phyloP scores from a whole-genome alignment of 306 rosid genomes.

The Quercus dentata region DNA sequence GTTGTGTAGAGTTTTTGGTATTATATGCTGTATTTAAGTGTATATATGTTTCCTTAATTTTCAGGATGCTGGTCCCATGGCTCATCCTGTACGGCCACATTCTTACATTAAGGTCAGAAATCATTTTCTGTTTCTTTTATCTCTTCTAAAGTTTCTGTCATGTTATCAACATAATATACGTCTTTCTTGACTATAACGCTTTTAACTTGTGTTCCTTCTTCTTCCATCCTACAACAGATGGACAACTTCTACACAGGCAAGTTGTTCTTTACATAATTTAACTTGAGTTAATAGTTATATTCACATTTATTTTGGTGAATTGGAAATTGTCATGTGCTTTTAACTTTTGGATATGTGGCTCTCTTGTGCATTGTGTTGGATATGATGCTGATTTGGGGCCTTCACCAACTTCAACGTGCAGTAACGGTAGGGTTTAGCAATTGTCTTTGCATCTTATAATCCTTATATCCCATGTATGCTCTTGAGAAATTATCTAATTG shows the following conservation, averaged over 20 bases:
- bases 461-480: conserved; percentile 4
- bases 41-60: conserved; percentile 26
- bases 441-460: conserved; percentile 3
- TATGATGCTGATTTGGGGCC: conserved; percentile 41
- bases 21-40: not conserved
- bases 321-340: conserved; percentile 19
- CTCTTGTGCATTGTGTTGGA: conserved; percentile 31
- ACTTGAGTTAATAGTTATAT: conserved; percentile 9
- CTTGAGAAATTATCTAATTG: conserved; percentile 24
- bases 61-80: conserved; percentile 99
- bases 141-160: not conserved
- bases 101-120: conserved; percentile 91
- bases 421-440: conserved; percentile 76
- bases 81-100: conserved; percentile 99
- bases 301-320: not conserved
- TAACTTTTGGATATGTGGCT: conserved; percentile 33
- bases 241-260: conserved; percentile 98
- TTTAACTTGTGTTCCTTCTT: conserved; percentile 23
- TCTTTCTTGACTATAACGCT: conserved; percentile 13
- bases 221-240: conserved; percentile 61
- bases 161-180: not conserved
- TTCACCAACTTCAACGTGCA: conserved; percentile 51
- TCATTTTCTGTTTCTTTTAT: conserved; percentile 5
- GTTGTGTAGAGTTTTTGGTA: conserved; percentile 1
- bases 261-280: conserved; percentile 25